phyloP scores from a whole-genome alignment of 2,329 filamentous ascomycete species.

The Apiospora aurea region DNA sequence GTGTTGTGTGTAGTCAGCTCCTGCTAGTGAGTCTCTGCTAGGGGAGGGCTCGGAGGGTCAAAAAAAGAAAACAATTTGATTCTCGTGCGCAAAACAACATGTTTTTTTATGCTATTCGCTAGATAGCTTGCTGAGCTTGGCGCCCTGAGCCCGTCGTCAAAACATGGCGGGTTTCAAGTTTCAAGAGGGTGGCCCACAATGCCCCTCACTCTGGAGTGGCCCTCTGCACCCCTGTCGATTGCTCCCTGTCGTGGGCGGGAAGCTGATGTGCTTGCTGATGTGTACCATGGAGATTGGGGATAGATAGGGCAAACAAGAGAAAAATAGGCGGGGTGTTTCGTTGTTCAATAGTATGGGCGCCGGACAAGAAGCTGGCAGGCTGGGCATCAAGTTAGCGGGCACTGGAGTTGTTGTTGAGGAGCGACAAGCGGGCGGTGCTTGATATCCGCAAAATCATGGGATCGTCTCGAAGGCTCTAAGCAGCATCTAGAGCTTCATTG shows the following conservation, averaged over 20 bases:
- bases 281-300: slow-evolving; percentile 15
- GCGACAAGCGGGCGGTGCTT: background rate
- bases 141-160: slow-evolving; percentile 32
- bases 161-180: slow-evolving; percentile 44
- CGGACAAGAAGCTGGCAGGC: background rate
- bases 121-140: background rate
- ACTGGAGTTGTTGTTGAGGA: background rate
- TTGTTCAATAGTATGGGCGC: background rate
- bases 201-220: slow-evolving; percentile 6
- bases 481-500: background rate
- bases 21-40: background rate
- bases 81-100: slow-evolving; percentile 4
- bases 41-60: background rate
- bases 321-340: slow-evolving; percentile 7
- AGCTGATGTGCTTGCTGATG: background rate
- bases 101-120: slow-evolving; percentile 12
- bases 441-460: background rate
- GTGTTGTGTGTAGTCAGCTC: background rate
- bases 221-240: slow-evolving; percentile 6
- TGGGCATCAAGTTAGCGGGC: background rate
- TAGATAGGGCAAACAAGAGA: background rate
- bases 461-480: background rate
- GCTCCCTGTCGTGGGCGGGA: background rate
- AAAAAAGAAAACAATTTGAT: background rate
- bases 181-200: slow-evolving; percentile 35